A percentile compares a stretch with the other conserved stretches of the same genome.
phyloP scores from a whole-genome alignment of 129 eudicot genomes.

The Chrysanthemum lavandulifolium region DNA sequence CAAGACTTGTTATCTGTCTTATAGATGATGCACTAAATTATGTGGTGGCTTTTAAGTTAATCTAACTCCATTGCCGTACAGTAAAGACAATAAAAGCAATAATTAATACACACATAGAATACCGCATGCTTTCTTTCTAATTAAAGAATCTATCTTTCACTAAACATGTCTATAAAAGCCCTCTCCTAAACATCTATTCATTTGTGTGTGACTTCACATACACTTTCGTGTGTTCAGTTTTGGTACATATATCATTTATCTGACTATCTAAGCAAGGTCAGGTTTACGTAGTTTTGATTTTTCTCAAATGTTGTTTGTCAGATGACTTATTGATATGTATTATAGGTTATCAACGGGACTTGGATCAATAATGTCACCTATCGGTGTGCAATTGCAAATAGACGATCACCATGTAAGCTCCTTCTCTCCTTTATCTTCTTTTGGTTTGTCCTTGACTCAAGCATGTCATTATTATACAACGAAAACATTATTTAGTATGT shows the following conservation, averaged over 20 bases:
- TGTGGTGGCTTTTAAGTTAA: slow-evolving; percentile 27
- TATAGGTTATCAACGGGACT: neutral
- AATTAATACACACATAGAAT: neutral
- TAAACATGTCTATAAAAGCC: neutral
- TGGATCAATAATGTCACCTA: slow-evolving; percentile 27
- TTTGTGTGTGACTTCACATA: slow-evolving; percentile 9
- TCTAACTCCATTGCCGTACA: slow-evolving; percentile 23
- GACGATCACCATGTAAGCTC: slow-evolving; percentile 33
- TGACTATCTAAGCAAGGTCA: slow-evolving; percentile 8
- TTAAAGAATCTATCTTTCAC: slow-evolving; percentile 6
- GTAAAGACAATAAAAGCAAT: slow-evolving; percentile 26
- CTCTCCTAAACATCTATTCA: slow-evolving; percentile 9
- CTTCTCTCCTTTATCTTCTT: neutral
- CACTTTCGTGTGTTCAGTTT: neutral
- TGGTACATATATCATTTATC: neutral
- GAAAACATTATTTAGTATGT: neutral
- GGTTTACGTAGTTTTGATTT: neutral
- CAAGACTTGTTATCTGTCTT: neutral
- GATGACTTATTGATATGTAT: neutral
- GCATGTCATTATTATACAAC: neutral
- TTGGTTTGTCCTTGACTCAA: too few species aligned
- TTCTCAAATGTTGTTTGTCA: neutral
- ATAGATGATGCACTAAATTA: slow-evolving; percentile 20
- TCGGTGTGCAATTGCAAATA: slow-evolving; percentile 33
- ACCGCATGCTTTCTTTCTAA: slow-evolving; percentile 12